Conservation (phyloP, 2,329 filamentous ascomycete species). For the Fusarium penzigii region DNA sequence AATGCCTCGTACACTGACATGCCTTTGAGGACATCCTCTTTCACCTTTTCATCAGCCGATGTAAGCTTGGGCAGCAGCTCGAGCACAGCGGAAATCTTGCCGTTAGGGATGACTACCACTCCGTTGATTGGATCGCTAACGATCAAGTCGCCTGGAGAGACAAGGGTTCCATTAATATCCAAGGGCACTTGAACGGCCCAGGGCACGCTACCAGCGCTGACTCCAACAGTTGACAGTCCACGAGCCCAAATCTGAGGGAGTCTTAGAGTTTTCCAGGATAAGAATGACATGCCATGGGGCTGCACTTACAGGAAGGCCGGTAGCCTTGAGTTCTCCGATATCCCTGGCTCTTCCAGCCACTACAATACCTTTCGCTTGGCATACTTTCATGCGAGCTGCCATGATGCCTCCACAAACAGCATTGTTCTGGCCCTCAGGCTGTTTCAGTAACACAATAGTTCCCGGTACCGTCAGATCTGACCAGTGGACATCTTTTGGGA, state of each 20-base stretch:
- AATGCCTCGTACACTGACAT: slow-evolving; percentile 68
- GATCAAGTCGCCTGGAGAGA: slow-evolving; percentile 63
- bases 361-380: slow-evolving; percentile 62
- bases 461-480: slow-evolving; percentile 62
- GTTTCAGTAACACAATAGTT: slow-evolving; percentile 66
- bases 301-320: slow-evolving; percentile 55
- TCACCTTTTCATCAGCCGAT: slow-evolving; percentile 60
- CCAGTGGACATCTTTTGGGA: slow-evolving; percentile 64
- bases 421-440: slow-evolving; percentile 65
- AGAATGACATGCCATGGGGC: not conserved
- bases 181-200: slow-evolving; percentile 53
- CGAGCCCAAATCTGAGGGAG: slow-evolving; percentile 52
- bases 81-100: slow-evolving; percentile 60
- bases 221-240: slow-evolving; percentile 58
- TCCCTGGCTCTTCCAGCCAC: slow-evolving; percentile 70
- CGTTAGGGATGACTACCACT: slow-evolving; percentile 66
- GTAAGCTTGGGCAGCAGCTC: slow-evolving; percentile 56
- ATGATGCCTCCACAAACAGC: slow-evolving; percentile 78
- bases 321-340: slow-evolving; percentile 57
- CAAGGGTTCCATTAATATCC: slow-evolving; percentile 42
- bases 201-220: slow-evolving; percentile 56
- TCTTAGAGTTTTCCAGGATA: slow-evolving; percentile 16
- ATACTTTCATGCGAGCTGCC: slow-evolving; percentile 66
- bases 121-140: slow-evolving; percentile 71
- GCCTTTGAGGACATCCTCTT: slow-evolving; percentile 63